Evolutionary conservation across 2,329 filamentous ascomycete species (phyloP).

Genomic region (Incumbomyces delicatus): DNA sequence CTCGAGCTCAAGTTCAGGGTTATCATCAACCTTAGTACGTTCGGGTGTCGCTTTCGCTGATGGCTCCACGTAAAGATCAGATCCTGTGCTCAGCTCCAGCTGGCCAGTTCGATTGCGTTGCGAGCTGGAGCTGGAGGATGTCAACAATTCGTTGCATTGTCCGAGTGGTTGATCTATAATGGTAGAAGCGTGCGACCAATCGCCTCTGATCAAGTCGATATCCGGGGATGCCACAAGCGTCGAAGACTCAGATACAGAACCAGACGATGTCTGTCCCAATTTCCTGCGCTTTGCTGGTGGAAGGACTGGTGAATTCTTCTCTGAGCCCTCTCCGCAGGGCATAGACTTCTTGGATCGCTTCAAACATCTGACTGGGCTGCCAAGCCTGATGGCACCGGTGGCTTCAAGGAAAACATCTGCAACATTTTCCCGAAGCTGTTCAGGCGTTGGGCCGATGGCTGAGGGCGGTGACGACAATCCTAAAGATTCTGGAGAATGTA

Average conservation of each 20-base stretch:
- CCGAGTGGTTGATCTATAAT: too few species aligned
- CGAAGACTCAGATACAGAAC: not conserved
- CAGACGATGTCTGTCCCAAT: not conserved
- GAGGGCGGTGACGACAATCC: constrained; percentile 3
- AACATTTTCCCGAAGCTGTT: not conserved
- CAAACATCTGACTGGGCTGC: constrained; percentile 1
- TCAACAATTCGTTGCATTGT: too few species aligned
- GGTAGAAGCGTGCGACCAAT: too few species aligned
- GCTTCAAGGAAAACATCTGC: not conserved
- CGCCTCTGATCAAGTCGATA: too few species aligned
- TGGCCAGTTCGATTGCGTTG: not conserved
- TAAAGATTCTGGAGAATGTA: not conserved
- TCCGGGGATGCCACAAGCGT: not conserved
- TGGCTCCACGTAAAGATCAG: not conserved
- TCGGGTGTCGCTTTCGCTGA: not conserved
- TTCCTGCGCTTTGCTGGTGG: not conserved
- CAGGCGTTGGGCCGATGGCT: constrained; percentile 1
- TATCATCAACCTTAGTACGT: not conserved
- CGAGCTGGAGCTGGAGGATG: too few species aligned
- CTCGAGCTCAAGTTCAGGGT: not conserved
- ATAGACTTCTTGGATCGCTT: not conserved
- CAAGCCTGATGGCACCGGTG: not conserved
- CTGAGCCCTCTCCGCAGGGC: not conserved
- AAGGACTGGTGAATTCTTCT: not conserved
- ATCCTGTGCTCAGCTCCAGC: not conserved